Base-by-base conservation (phyloP, 2,329 filamentous ascomycete species). In the Fusarium sp. region DNA sequence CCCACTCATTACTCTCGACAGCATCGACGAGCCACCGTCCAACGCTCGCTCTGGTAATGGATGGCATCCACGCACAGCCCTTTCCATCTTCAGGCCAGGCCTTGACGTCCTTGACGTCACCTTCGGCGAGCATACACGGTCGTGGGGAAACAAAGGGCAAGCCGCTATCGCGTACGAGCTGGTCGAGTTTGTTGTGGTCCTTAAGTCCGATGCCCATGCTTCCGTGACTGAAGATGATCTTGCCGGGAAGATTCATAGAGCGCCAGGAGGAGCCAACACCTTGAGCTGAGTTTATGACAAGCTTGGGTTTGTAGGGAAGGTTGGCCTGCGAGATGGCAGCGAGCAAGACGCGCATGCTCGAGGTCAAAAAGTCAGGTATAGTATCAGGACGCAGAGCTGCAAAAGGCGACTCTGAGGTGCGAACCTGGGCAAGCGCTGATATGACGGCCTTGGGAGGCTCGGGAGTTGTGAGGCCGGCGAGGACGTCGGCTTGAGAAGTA, bases 1-100 rank as follows among this genome's bases (percentile, higher is more conserved):
- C 66, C 63, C 69, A 74, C 33, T 75, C 47, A 0, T 1, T 40
- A 1, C 58, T 65, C 5, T 68, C 63, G 4, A 40, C 66, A 1
- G 73, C 73, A 25, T 71, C 73, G 4, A 75, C 9, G 0, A 75
- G 36, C 73, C 73, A 76, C 5, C 66, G 70, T 3, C 42, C 73
- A 0, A 75, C 18, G 16, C 63, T 75, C 1, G 20, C 29, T 25
- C 72, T 64, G 0, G 66, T 70, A 20, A 74, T 70, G 14, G 66
- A 73, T 0, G 72, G 72, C 68, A 74, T 73, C 72, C 72, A 74
- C 3, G 72, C 60, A 13, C 71, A 75, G 0, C 72, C 72, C 22
- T 70, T 66, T 5, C 72, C 72, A 58, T 74, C 66, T 6, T 74
- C 69, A 6, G 72, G 59, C 72, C 72, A 74, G 2, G 73, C 59